Base-by-base conservation (phyloP, 805 yeast species). In the Schizosaccharomyces cryophilus region DNA sequence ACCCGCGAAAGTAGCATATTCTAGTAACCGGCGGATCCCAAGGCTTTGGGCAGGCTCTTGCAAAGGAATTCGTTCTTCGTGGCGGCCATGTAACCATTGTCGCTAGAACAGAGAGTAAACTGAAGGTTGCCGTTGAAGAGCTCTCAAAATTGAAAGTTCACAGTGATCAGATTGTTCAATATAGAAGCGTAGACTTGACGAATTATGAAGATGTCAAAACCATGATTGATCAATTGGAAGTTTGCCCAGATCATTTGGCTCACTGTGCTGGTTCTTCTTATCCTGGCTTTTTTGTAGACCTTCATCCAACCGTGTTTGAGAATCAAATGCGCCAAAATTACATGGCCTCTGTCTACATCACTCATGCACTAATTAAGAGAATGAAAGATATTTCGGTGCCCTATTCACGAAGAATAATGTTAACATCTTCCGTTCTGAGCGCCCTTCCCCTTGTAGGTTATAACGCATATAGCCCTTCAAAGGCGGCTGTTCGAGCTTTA, bases 401-500 rank as follows among this genome's bases (percentile, higher is more conserved):
- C 15, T 40, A 35, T 31, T 21, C 40, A 62, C 78, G 82, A 62
- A 83, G 77, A 67, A 77, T 81, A 65, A 80, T 81, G 29, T 78
- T 75, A 63, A 83, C 78, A 66, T 85, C 95, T 0, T 86, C 95
- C 1, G 85, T 82, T 3, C 80, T 84, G 9, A 88, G 94, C 2
- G 80, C 84, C 65, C 90, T 80, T 73, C 87, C 96, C 4, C 84
- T 90, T 67, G 85, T 87, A 55, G 99, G 99, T 0, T 93, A 93
- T 69, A 78, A 82, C 0, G 90, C 87, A 66, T 93, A 93, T 69
- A 89, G 93, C 0, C 98, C 99, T 0, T 71, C 82, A 65, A 93
- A 93, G 69, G 83, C 87, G 0, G 95, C 96, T 0, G 69, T 90
- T 17, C 77, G 85, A 66, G 74, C 95, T 0, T 73, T 93, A 15